Evolutionary conservation across 495 filamentous ascomycete species (phyloP), one percentile per base, ranked within the genome.

Genomic region (Lasiosphaeria miniovina): DNA sequence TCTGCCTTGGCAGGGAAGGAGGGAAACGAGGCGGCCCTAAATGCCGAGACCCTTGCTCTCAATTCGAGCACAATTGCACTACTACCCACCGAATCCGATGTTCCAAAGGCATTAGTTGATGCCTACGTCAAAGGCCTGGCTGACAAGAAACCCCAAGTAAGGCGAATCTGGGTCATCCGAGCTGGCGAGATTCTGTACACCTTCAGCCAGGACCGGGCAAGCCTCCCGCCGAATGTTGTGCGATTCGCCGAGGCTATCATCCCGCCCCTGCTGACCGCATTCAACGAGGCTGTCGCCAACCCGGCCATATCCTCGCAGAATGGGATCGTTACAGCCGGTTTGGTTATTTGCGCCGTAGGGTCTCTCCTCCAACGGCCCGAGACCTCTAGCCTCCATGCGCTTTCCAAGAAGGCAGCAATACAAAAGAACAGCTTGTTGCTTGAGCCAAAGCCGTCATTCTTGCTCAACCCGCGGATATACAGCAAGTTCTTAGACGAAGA

Each of bases 401-500:
- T 77, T 14, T 63, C 86, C 4, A 86, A 84, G 60, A 89, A 87
- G 66, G 72, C 78, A 1, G 74, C 84, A 8, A 78, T 90, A 17
- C 66, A 79, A 15, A 81, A 86, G 45, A 83, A 88, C 58, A 82
- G 84, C 45, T 77, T 96, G 53, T 76, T 75, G 0, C 71, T 83
- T 14, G 81, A 83, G 10, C 84, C 90, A 0, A 96, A 93, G 68
- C 85, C 88, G 9, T 93, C 91, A 0, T 93, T 93, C 70, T 76
- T 97, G 6, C 79, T 98, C 1, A 96, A 91, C 67, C 84, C 86
- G 24, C 88, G 87, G 53, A 83, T 93, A 7, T 97, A 92, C 74
- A 81, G 87, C 38, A 96, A 95, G 66, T 68, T 97, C 15, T 72
- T 78, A 4, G 82, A 88, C 46, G 86, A 90, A 17, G 94, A 97